Evolutionary conservation across 306 rosid species (phyloP), one percentile per base, ranked within the genome.

Genomic region (Quercus glauca): DNA sequence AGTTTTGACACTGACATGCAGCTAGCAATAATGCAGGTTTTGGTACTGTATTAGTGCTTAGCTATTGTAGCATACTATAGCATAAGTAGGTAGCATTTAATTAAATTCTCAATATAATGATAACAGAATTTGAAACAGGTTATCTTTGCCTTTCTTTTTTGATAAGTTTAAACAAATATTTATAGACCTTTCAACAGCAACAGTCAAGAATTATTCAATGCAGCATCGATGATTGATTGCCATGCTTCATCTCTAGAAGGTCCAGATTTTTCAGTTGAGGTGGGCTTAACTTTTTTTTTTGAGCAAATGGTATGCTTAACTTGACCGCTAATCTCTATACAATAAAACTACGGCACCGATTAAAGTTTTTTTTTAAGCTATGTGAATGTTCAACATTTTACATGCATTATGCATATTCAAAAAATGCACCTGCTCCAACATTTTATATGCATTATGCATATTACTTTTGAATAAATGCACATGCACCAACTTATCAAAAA

Each of bases 201-300:
- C 19, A 25, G 19, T 23, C 56, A 37, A 77, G 53, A 41, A 73
- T 33, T 63, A 64, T 79, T 52, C 55, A 25, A 58, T 18, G 5
- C 73, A 69, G 35, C 51, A 37, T 37, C 13, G 35, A 41, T n/a
- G 55, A 37, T 23, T n/a, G 41, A 43, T 31, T 63, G 74, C 74
- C 35, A 55, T 74, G 61, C 3, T 52, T 37, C 18, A 58, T 81
- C 52, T 76, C 73, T 70, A 60, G 80, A 58, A 78, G 28, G 74
- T 69, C 28, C 25, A 14, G 67, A 60, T 7, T 59, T 21, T 26
- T 23, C 55, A 23, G 80, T 59, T 51, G 83, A 60, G 55, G 86
- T 69, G 79, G 79, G 45, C 45, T 41, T 41, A 41, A 7, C 11
- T 2, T 2, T 41, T 8, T 8, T 41, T 41, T 41, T 41, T 41